These are phyloP conservation scores for Przewalskia tangutica DNA, from an alignment of 257 asterid genomes.

Conservation along the genomic window DNA sequence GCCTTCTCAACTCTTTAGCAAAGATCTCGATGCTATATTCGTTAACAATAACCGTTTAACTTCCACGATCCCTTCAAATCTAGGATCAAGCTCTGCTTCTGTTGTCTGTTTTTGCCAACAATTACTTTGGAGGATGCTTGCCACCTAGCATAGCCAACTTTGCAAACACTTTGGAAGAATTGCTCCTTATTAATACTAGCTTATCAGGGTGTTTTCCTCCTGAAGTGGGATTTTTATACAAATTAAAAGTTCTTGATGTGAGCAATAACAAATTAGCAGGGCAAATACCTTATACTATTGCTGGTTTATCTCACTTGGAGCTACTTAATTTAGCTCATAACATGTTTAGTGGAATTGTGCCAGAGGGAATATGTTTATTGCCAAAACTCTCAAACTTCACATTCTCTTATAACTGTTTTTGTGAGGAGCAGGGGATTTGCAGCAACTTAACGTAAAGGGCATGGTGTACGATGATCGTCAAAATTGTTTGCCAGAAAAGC, in stretches of 20 bases:
- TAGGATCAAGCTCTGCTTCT: constrained; percentile 43
- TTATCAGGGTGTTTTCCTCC: constrained; percentile 54
- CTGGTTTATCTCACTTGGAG: constrained; percentile 51
- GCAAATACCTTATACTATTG: constrained; percentile 44
- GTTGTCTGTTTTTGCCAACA: constrained; percentile 67
- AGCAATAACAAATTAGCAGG: constrained; percentile 51
- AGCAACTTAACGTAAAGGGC: constrained; percentile 44
- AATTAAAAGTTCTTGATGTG: constrained; percentile 45
- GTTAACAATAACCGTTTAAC: constrained; percentile 46
- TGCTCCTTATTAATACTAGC: constrained; percentile 46
- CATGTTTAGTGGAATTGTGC: constrained; percentile 45
- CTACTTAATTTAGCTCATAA: constrained; percentile 51
- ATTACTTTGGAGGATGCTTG: constrained; percentile 47
- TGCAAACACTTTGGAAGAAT: constrained; percentile 50
- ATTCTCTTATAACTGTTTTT: constrained; percentile 40
- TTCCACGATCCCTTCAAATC: constrained; percentile 33
- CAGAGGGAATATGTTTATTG: constrained; percentile 47
- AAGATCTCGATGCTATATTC: constrained; percentile 47
- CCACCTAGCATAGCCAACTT: constrained; percentile 48
- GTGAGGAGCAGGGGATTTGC: constrained; percentile 52
- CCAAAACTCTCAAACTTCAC: constrained; percentile 45
- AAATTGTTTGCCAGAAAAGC: constrained; percentile 51
- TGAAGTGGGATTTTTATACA: constrained; percentile 58
- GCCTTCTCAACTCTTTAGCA: constrained; percentile 46
- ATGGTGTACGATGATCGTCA: constrained; percentile 39